Percentiles rank a stretch among this genome's conserved stretches.
Conservation (phyloP, 2,329 filamentous ascomycete species). For the Grosmannia huntii region DNA sequence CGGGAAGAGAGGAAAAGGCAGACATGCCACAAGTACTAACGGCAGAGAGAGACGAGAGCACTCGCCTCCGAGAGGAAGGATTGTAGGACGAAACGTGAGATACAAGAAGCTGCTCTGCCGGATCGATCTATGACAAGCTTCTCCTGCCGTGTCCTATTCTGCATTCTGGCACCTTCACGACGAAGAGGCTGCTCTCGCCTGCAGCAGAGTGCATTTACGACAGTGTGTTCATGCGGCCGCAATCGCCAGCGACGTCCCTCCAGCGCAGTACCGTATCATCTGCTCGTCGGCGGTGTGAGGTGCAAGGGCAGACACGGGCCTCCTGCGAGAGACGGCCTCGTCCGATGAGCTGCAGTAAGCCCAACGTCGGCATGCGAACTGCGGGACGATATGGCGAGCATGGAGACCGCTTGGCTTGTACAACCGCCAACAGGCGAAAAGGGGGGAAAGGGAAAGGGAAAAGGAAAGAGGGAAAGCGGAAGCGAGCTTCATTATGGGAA, state of each 20-base stretch:
- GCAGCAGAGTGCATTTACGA: no score
- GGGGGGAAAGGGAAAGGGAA: background rate
- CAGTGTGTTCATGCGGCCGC: no score
- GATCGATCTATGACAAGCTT: slow-evolving; percentile 3
- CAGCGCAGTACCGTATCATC: background rate
- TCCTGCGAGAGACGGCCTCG: background rate
- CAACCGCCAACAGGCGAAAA: background rate
- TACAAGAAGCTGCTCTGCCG: background rate
- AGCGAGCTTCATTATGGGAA: no score
- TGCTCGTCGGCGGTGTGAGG: background rate
- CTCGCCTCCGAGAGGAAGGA: background rate
- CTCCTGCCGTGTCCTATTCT: background rate
- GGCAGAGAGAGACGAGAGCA: background rate
- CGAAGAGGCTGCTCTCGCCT: background rate
- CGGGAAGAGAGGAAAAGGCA: background rate
- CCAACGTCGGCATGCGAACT: background rate
- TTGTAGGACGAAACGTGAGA: background rate
- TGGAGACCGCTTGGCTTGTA: background rate
- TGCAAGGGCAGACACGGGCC: background rate
- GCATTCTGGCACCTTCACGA: background rate
- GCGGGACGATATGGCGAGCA: background rate
- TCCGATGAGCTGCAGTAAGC: background rate
- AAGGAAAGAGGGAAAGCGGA: background rate
- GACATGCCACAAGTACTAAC: background rate
- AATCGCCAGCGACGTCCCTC: background rate